Percentiles rank a stretch among this genome's conserved stretches.
These are phyloP conservation scores for Ganoderma meredithae DNA, from an alignment of 1,284 basidiomycete genomes.

Conservation along the genomic window DNA sequence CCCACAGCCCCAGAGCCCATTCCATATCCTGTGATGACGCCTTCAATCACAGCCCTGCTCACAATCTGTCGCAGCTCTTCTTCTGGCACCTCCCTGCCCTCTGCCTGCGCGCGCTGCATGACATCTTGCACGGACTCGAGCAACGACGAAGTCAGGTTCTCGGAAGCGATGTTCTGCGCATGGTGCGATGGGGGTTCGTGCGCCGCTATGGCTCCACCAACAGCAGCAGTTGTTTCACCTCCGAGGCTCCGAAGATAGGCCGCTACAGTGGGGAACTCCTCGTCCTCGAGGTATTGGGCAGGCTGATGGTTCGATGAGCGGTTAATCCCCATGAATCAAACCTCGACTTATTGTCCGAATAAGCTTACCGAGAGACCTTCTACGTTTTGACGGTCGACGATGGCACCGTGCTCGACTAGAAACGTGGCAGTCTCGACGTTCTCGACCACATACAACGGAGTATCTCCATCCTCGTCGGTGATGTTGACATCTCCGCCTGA, in stretches of 20 bases:
- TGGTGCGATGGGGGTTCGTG: slow-evolving; percentile 64
- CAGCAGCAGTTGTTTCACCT: slow-evolving; percentile 21
- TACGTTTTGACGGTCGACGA: slow-evolving; percentile 64
- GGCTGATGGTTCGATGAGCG: slow-evolving; percentile 54
- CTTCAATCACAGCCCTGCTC: slow-evolving; percentile 64
- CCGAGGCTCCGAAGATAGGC: slow-evolving; percentile 57
- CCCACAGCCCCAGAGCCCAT: slow-evolving; percentile 44
- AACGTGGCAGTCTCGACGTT: slow-evolving; percentile 78
- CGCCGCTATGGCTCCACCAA: slow-evolving; percentile 22
- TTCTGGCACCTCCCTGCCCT: slow-evolving; percentile 64
- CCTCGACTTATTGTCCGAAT: background rate
- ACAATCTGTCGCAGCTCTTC: slow-evolving; percentile 66
- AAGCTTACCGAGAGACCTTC: slow-evolving; percentile 80
- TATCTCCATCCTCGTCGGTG: slow-evolving; percentile 88
- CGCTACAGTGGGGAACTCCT: slow-evolving; percentile 85
- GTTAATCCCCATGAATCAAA: background rate
- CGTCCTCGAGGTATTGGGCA: slow-evolving; percentile 76
- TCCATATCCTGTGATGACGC: slow-evolving; percentile 64
- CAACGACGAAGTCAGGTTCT: slow-evolving; percentile 72
- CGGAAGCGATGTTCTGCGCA: slow-evolving; percentile 72
- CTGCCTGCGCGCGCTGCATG: slow-evolving; percentile 68
- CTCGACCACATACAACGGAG: slow-evolving; percentile 92
- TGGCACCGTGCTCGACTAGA: slow-evolving; percentile 85
- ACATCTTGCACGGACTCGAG: slow-evolving; percentile 73
- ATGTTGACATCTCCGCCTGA: slow-evolving; percentile 88